phyloP scores from a whole-genome alignment of 495 filamentous ascomycete species.

The Tirmania nivea region DNA sequence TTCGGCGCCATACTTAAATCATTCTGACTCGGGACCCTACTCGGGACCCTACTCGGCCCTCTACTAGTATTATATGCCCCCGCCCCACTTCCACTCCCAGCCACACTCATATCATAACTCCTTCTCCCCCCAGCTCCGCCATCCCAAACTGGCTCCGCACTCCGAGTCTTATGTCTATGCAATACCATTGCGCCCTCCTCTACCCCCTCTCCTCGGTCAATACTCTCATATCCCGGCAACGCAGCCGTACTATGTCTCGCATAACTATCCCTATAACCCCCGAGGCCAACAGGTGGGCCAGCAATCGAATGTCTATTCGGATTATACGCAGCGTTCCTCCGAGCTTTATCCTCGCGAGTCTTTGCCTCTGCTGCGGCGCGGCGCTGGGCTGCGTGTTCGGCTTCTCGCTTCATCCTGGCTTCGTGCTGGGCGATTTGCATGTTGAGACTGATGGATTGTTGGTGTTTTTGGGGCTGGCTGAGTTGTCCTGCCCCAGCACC shows the following conservation, averaged over 20 bases:
- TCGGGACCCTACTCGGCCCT: neutral
- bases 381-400: neutral
- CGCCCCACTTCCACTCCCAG: neutral
- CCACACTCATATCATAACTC: no score
- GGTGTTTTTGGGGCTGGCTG: neutral
- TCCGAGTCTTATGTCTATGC: neutral
- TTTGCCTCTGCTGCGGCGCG: neutral
- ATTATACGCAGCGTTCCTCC: neutral
- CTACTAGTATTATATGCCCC: neutral
- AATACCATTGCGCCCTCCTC: neutral
- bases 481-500: neutral
- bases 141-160: neutral
- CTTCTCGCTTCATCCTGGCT: neutral
- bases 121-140: neutral
- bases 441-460: neutral
- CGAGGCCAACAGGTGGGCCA: neutral
- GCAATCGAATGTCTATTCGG: neutral
- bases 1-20: neutral
- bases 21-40: neutral
- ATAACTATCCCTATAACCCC: neutral
- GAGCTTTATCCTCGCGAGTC: no score
- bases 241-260: neutral
- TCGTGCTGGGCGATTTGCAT: neutral
- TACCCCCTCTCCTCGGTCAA: neutral
- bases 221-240: neutral